These are phyloP conservation scores for Epichloe coenophiala DNA, from an alignment of 2,329 filamentous ascomycete genomes.

Conservation along the genomic window DNA sequence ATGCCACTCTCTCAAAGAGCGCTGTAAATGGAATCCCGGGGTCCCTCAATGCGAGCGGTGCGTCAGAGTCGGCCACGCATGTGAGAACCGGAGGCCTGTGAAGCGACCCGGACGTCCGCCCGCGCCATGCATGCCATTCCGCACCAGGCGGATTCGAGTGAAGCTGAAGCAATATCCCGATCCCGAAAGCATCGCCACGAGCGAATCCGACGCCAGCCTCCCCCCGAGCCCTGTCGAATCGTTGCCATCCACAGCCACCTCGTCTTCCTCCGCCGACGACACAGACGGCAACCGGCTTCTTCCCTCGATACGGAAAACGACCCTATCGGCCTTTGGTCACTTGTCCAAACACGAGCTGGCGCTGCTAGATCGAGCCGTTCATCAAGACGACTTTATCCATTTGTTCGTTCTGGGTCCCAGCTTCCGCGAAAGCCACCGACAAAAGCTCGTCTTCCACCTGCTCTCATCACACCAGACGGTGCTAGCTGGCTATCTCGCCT, in stretches of 20 bases:
- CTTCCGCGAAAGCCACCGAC: conserved; percentile 10
- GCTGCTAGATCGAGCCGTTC: conserved; percentile 7
- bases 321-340: not conserved
- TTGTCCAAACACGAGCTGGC: not conserved
- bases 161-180: not conserved
- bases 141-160: not conserved
- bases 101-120: conserved; percentile 9
- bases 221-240: not conserved
- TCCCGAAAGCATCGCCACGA: not conserved
- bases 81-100: conserved; percentile 7
- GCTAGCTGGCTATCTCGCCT: conserved; percentile 9
- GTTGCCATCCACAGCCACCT: not conserved
- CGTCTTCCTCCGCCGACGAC: not conserved
- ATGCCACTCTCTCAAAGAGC: conserved; percentile 14
- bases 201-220: not conserved
- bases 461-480: conserved; percentile 3
- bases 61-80: conserved; percentile 9
- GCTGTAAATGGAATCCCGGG: conserved; percentile 9
- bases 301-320: not conserved
- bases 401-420: conserved; percentile 11
- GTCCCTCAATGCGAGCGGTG: conserved; percentile 11
- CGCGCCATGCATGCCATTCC: not conserved
- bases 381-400: conserved; percentile 7
- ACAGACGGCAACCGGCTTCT: not conserved
- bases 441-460: conserved; percentile 8